Conservation (phyloP, 148 eudicot species). For the Chenopodium quinoa region DNA sequence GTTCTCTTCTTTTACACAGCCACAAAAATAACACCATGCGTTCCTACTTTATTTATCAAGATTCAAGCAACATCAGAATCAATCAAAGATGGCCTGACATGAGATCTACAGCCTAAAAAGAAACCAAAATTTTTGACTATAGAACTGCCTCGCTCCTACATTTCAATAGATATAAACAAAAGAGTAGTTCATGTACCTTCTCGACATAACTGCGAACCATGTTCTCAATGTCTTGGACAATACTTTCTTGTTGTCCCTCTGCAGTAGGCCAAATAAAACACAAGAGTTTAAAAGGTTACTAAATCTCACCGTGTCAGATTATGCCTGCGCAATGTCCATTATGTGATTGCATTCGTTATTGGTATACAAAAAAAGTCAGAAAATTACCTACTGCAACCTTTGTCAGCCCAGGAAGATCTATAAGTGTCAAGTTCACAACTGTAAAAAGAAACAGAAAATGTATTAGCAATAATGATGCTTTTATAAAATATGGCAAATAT, state of each 20-base stretch:
- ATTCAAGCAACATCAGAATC: not conserved
- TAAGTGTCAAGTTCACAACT: slow-evolving; percentile 98
- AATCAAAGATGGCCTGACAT: not conserved
- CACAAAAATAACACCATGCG: not conserved
- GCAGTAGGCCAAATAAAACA: slow-evolving; percentile 27
- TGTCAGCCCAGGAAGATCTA: slow-evolving; percentile 99
- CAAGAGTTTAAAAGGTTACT: not conserved
- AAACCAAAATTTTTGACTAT: not conserved
- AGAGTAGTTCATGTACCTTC: slow-evolving; percentile 51
- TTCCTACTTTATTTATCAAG: not conserved
- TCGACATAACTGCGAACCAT: slow-evolving; percentile 99
- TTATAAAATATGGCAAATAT: not conserved
- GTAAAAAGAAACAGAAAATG: slow-evolving; percentile 36
- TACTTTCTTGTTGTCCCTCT: slow-evolving; percentile 91
- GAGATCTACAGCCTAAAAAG: not conserved
- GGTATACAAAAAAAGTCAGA: slow-evolving; percentile 8
- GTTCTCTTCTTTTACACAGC: not conserved
- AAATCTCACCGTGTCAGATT: not conserved
- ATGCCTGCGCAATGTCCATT: not conserved
- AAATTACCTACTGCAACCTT: slow-evolving; percentile 97
- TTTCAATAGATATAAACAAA: not conserved
- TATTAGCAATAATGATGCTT: not conserved
- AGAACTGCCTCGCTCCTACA: not conserved
- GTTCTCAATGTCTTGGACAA: slow-evolving; percentile 93
- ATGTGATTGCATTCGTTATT: not conserved